Percentiles rank a stretch among this genome's conserved stretches.
These are phyloP conservation scores for Verticillium isaacii DNA, from an alignment of 2,329 filamentous ascomycete genomes.

Conservation along the genomic window DNA sequence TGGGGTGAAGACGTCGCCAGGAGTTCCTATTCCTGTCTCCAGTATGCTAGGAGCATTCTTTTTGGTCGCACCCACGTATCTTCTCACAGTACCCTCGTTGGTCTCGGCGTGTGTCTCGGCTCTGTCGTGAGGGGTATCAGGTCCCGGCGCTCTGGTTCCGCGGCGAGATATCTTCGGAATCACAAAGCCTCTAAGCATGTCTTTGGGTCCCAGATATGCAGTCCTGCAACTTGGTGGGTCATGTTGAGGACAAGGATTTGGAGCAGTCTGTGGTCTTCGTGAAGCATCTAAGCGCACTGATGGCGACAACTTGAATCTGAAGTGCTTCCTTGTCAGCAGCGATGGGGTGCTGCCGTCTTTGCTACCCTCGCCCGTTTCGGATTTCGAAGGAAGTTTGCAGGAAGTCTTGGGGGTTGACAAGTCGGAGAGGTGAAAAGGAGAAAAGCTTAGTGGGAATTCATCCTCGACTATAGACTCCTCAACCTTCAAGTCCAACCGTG, in stretches of 20 bases:
- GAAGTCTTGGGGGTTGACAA: constrained; percentile 5
- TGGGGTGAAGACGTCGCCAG: constrained; percentile 1
- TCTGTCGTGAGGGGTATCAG: not conserved
- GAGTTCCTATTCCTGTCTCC: not conserved
- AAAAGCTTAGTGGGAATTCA: constrained; percentile 7
- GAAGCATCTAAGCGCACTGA: not conserved
- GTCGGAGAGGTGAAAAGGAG: constrained; percentile 12
- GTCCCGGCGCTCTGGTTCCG: not conserved
- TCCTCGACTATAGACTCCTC: constrained; percentile 1
- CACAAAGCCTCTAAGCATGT: not conserved
- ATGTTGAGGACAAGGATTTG: not conserved
- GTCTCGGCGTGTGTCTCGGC: not conserved
- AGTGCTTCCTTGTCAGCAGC: not conserved
- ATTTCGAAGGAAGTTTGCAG: not conserved
- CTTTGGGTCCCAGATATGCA: not conserved
- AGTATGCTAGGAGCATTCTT: not conserved
- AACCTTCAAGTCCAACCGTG: not conserved
- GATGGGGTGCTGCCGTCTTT: not conserved
- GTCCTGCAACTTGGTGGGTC: not conserved
- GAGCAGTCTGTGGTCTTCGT: not conserved
- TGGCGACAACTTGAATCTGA: not conserved
- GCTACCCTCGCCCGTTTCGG: not conserved
- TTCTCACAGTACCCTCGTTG: constrained; percentile 3
- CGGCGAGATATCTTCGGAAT: constrained; percentile 2
- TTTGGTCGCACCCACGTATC: not conserved